Evolutionary conservation across 257 asterid species (phyloP), one percentile per base, ranked within the genome.

Genomic region (Solanum clarkiae): DNA sequence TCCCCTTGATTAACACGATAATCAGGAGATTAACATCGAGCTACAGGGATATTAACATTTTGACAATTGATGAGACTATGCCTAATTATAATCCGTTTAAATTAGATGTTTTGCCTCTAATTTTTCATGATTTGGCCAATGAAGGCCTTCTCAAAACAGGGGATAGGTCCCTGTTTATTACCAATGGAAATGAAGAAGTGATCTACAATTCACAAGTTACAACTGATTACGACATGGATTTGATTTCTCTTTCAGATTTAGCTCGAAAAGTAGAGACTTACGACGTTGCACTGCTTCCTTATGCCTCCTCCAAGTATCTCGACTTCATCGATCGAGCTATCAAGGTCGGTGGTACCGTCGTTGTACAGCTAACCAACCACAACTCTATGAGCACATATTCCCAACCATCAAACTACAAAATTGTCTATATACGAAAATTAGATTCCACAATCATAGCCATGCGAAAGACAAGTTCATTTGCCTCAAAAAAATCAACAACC

Each of bases 81-180:
- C 57, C 40, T 32, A 45, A 75, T 22, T 54, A 10, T 51, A 82
- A 75, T 90, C 56, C 85, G 14, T 17, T 65, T 4, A 36, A 84
- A 2, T 17, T 32, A 7, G 79, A 72, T 55, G 14, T 81, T 1
- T 74, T 89, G 32, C 88, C 89, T 3, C 44, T 53, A 16, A 44
- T 88, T 24, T 84, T 86, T 69, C 90, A n/a, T 59, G 91, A 92
- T 88, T 84, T 92, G 86, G 86, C 87, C 42, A 90, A 86, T 24
- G 89, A 90, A 71, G 94, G 92, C 55, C 88, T 92, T 10, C 22
- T 92, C 75, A 89, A 85, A 84, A 79, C 66, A 56, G 90, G 89
- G 24, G 89, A 89, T 10, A 80, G 57, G 22, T 89, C 84, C 56
- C 74, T 84, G 10, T 12, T 87, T 68, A 26, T 89, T 36, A 87